Evolutionary conservation across 257 asterid genomes (phyloP).

Genomic region (Coffea canephora): DNA sequence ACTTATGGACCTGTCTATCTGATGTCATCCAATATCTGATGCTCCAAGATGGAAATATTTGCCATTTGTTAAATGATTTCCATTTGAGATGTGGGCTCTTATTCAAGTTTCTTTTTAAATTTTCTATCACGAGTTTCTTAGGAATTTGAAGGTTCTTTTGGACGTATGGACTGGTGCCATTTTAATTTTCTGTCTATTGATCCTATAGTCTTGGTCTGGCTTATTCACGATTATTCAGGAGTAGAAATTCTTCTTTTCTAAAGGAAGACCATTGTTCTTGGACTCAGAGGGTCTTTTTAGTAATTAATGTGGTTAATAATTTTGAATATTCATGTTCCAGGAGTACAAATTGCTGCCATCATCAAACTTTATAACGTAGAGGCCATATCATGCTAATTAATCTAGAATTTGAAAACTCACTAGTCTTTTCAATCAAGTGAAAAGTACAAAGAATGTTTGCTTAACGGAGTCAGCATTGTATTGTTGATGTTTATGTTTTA

Average conservation of each 20-base stretch:
- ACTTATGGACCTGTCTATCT: not conserved
- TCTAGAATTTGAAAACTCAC: not conserved
- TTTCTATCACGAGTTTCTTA: not conserved
- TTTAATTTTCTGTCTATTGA: not conserved
- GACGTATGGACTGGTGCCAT: not conserved
- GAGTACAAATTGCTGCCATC: not conserved
- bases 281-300: not conserved
- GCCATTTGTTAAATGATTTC: not conserved
- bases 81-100: not conserved
- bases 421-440: not conserved
- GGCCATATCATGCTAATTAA: not conserved
- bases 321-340: not conserved
- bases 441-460: not conserved
- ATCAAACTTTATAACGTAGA: not conserved
- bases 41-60: not conserved
- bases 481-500: not conserved
- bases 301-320: not conserved
- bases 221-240: not conserved
- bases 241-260: not conserved
- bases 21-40: not conserved
- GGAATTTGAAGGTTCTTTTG: too few relatives aligned
- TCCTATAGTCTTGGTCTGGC: not conserved
- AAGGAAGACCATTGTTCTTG: not conserved
- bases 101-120: not conserved
- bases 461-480: not conserved